Conservation (phyloP, 371 early-diverging fungal genomes). For the Dinochytrium kinnereticum region DNA sequence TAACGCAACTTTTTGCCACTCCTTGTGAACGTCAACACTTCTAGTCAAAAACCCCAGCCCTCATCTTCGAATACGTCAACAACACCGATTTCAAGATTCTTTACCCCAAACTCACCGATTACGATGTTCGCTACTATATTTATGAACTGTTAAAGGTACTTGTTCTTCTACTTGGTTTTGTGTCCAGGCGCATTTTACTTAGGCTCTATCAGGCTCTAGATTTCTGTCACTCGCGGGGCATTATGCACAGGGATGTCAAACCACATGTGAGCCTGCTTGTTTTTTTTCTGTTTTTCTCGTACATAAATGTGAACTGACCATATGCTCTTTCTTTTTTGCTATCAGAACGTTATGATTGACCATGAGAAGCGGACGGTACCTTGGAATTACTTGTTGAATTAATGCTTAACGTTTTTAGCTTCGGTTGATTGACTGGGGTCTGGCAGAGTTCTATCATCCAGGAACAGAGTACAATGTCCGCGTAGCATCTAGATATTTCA, state of each 20-base stretch:
- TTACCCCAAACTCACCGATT: constrained; percentile 85
- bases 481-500: constrained; percentile 99
- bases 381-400: background rate
- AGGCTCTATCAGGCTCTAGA: constrained; percentile 81
- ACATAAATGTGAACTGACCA: background rate
- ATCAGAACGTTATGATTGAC: constrained; percentile 98
- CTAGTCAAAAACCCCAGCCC: constrained; percentile 91
- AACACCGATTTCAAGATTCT: constrained; percentile 74
- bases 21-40: too few relatives aligned
- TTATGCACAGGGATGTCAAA: constrained; percentile 99
- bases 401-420: constrained; percentile 55
- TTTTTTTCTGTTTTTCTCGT: background rate
- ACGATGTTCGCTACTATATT: constrained; percentile 96
- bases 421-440: constrained; percentile 99
- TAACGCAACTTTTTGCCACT: background rate
- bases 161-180: background rate
- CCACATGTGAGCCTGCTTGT: constrained; percentile 66
- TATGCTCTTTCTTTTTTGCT: too few relatives aligned
- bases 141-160: constrained; percentile 91
- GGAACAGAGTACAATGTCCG: constrained; percentile 97
- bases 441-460: constrained; percentile 99
- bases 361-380: constrained; percentile 85
- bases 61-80: constrained; percentile 97
- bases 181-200: too few relatives aligned
- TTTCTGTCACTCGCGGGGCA: constrained; percentile 97